Percentiles rank a stretch among this genome's conserved stretches.
phyloP scores from a whole-genome alignment of 2,329 filamentous ascomycete species.

The Blastomyces silverae region DNA sequence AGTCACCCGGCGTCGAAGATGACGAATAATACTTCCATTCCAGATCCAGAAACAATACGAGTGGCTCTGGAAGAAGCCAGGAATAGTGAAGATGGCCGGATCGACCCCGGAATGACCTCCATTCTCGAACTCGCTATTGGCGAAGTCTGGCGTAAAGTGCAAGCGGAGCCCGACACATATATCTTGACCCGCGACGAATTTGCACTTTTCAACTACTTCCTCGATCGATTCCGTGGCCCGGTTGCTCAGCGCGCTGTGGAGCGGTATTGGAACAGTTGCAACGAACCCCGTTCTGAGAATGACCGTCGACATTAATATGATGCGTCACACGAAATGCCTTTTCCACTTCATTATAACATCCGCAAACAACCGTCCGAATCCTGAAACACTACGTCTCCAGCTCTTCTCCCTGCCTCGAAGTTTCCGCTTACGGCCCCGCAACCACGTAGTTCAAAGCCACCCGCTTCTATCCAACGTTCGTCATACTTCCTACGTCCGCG shows the following conservation, averaged over 20 bases:
- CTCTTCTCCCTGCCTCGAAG: neutral
- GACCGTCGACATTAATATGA: neutral
- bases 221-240: constrained; percentile 55
- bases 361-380: neutral
- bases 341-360: neutral
- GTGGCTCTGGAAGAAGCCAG: constrained; percentile 69
- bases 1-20: constrained; percentile 22
- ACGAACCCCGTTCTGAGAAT: constrained; percentile 20
- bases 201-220: constrained; percentile 79
- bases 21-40: constrained; percentile 33
- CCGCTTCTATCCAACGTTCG: neutral
- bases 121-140: constrained; percentile 60
- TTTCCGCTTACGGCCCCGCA: neutral
- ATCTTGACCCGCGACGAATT: constrained; percentile 72
- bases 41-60: constrained; percentile 46
- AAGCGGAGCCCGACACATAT: constrained; percentile 59
- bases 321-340: neutral
- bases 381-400: neutral
- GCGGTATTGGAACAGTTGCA: constrained; percentile 50
- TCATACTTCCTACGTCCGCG: no score
- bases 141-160: constrained; percentile 62
- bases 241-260: constrained; percentile 49
- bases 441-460: neutral
- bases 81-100: constrained; percentile 60
- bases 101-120: constrained; percentile 56